Base-by-base conservation (phyloP, 1,284 basidiomycete genomes). In the Sporisorium reilianum region DNA sequence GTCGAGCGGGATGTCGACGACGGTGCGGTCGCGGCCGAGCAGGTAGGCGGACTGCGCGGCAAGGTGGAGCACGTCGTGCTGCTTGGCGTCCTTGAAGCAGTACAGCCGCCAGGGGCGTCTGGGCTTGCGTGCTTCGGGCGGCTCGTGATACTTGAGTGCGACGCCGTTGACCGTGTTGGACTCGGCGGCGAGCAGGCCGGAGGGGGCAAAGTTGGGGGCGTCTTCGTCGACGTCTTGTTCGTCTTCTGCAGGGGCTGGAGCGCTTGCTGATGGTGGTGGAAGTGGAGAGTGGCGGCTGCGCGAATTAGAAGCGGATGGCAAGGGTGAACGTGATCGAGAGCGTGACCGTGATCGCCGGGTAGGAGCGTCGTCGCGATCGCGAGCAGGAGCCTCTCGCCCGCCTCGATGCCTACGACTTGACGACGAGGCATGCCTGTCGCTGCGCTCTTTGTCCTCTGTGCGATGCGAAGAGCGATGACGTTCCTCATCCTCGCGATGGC, bases 141-240 rank as follows among this genome's bases (percentile, higher is more conserved):
- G 97, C 85, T 99, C 97, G 79, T 98, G 96, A 84, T 99, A 99
- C 85, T 99, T 99, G 67, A 99, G 87, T 41, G 96, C 90, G 1
- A 95, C 93, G 60, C 91, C 94, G 57, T 90, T 90, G 11, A 92
- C 91, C 78, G 82, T 94, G 58, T 84, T 84, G 45, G 73, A 77
- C 38, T 80, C 97, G 6, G 95, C 95, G 0, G 96, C 97, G 23
- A 99, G 89, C 12, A 97, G 87, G 8, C 97, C 97, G 1, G 94
- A 97, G 6, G 89, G 89, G 11, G 87, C 89, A 85, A 97, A 97
- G 84, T 97, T 94, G 2, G 95, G 95, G 84, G 94, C 78, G 16
- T 64, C 53, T 11, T 65, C 44, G 11, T 67, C 70, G 49, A 23
- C 46, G 2, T 59, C 52, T n/a, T 53, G n/a, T n/a, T n/a, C n/a